Evolutionary conservation across 345 rosid genomes (phyloP), one percentile per base, ranked within the genome.

Genomic region (Nephelium lappaceum): DNA sequence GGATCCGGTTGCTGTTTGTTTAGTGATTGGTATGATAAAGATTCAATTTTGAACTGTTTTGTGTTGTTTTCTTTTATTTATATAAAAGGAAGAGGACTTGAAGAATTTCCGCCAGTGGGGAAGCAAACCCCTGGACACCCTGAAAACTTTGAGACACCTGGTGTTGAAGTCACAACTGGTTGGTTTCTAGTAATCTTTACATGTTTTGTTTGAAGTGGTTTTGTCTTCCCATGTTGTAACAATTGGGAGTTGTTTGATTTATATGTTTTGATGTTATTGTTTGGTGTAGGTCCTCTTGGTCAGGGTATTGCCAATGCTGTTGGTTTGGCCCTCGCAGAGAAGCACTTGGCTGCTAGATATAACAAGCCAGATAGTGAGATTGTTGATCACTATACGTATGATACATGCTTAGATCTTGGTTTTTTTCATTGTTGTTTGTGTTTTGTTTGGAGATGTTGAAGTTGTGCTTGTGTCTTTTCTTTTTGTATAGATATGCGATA

Each of bases 121-220:
- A 83, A 97, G 99, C 87, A 90, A 69, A 97, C 98, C n/a, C 99
- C 99, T 8, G 99, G 99, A 78, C 99, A 97, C 83, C 99, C 99
- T 4, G 99, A 97, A 91, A 97, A 97, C 83, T 97, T 97, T 63
- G 99, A 94, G 89, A 97, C 99, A 60, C 98, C 98, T 39, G 99
- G 99, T 21, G 83, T 94, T 79, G 99, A 97, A 87, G 99, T 97
- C 77, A 97, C 99, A 12, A 97, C 99, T 83, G 99, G 99, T 97
- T 74, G 74, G 87, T 31, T 62, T 69, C 58, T 72, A 66, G 74
- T 47, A 11, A 39, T 55, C 42, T 41, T 23, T 68, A 31, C 3
- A 7, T 45, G 51, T 45, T 45, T 45, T 45, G 15, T 57, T 14
- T 49, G 41, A 11, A 14, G 9, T 11, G 12, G 0, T 3, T 65